Evolutionary conservation across 2,329 filamentous ascomycete species (phyloP).

Genomic region (Ophiostoma novo-ulmi): DNA sequence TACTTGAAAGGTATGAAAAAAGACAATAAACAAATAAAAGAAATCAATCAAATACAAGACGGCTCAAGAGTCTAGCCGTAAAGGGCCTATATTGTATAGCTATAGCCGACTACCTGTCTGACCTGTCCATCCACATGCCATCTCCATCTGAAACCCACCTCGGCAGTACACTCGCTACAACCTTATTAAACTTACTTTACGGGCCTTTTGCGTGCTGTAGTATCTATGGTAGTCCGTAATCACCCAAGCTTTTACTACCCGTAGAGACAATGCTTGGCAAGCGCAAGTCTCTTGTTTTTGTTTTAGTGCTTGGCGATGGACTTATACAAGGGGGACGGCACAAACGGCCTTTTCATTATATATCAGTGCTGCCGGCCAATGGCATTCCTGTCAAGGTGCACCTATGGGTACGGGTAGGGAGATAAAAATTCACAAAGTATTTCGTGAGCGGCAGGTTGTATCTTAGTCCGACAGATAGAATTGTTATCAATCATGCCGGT

Average conservation of each 20-base stretch:
- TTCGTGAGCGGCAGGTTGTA: not conserved
- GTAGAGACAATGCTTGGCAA: conserved; percentile 1
- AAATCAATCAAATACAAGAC: not conserved
- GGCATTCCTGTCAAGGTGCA: not conserved
- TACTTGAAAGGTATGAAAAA: not conserved
- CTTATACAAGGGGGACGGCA: not conserved
- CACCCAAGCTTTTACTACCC: conserved; percentile 7
- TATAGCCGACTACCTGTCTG: not conserved
- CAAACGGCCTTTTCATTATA: not conserved
- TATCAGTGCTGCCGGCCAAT: not conserved
- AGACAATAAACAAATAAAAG: not conserved
- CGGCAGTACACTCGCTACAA: conserved; percentile 6
- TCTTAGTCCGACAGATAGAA: not conserved
- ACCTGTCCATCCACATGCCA: not conserved
- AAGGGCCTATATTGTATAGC: not conserved
- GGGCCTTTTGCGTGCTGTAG: conserved; percentile 8
- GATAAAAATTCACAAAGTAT: not conserved
- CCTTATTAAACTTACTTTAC: conserved; percentile 1
- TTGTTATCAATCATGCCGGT: not conserved
- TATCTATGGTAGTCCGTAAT: not conserved
- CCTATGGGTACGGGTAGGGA: not conserved
- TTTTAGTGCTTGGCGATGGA: not conserved
- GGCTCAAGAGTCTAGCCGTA: not conserved
- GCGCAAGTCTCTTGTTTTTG: not conserved
- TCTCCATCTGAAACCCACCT: not conserved